phyloP scores from a whole-genome alignment of 345 rosid genomes.

The Brassica rapa region DNA sequence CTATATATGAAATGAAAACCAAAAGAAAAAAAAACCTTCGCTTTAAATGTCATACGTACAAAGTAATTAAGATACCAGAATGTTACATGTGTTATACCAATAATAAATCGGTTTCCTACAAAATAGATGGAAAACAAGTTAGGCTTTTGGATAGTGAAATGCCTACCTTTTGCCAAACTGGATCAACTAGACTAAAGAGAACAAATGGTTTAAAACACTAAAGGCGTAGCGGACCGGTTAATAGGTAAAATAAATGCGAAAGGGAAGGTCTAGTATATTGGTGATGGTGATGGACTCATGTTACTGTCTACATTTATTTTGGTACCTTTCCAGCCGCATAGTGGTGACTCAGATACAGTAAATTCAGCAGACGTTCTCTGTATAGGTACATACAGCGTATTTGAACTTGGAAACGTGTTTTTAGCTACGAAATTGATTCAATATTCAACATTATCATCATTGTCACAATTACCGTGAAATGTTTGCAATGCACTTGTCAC shows the following conservation, averaged over 20 bases:
- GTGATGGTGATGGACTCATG: not conserved
- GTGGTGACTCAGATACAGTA: not conserved
- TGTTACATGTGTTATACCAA: not conserved
- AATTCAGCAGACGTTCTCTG: not conserved
- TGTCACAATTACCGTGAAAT: not conserved
- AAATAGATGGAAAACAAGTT: not conserved
- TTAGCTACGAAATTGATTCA: not conserved
- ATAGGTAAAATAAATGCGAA: not conserved
- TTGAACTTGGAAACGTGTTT: not conserved
- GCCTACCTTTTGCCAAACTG: not conserved
- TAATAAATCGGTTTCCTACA: no score
- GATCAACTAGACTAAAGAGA: not conserved
- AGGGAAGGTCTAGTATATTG: not conserved
- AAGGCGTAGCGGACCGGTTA: not conserved
- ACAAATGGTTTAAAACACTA: not conserved
- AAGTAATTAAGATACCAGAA: not conserved
- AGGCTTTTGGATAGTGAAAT: not conserved
- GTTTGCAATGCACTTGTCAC: not conserved
- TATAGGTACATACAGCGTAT: not conserved
- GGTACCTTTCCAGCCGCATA: not conserved
- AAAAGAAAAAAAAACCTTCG: not conserved
- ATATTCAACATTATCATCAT: not conserved
- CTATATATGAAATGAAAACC: not conserved
- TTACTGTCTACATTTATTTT: not conserved
- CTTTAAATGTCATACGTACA: not conserved